These are phyloP conservation scores for Pterulicium gracile DNA, from an alignment of 1,284 basidiomycete genomes.

Conservation along the genomic window DNA sequence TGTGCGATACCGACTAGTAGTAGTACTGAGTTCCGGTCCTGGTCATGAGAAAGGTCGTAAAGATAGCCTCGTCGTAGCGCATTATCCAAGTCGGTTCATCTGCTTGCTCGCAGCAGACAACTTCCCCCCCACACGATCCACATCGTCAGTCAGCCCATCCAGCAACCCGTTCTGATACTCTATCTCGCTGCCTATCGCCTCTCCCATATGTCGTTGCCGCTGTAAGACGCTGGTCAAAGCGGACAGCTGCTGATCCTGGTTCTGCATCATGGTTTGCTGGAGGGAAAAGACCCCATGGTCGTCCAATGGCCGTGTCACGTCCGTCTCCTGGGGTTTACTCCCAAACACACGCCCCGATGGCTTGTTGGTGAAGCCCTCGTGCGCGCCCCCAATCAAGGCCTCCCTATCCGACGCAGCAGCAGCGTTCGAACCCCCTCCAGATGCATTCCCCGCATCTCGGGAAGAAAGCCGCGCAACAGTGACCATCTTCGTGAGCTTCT, in stretches of 20 bases:
- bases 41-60: no score
- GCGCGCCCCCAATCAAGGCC: constrained; percentile 40
- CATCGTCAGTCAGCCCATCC: constrained; percentile 66
- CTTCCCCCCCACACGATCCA: constrained; percentile 68
- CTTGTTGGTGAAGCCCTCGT: constrained; percentile 19
- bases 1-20: no score
- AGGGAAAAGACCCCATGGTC: constrained; percentile 71
- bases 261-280: constrained; percentile 71
- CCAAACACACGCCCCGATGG: constrained; percentile 80
- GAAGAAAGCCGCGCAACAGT: constrained; percentile 53
- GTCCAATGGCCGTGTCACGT: constrained; percentile 79
- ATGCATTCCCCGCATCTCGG: constrained; percentile 23
- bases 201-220: constrained; percentile 78
- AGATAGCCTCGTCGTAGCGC: no score
- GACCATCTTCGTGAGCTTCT: constrained; percentile 72
- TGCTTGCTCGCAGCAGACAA: constrained; percentile 73
- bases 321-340: constrained; percentile 66
- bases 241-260: constrained; percentile 77
- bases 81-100: constrained; percentile 60
- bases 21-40: no score
- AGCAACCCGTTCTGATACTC: constrained; percentile 79
- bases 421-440: constrained; percentile 15
- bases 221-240: constrained; percentile 76
- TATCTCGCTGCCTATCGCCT: constrained; percentile 83
- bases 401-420: constrained; percentile 52